A percentile compares a stretch with the other conserved stretches of the same genome.
Evolutionary conservation across 1,284 basidiomycete genomes (phyloP).

Genomic region (Leccinum glutinopallens): DNA sequence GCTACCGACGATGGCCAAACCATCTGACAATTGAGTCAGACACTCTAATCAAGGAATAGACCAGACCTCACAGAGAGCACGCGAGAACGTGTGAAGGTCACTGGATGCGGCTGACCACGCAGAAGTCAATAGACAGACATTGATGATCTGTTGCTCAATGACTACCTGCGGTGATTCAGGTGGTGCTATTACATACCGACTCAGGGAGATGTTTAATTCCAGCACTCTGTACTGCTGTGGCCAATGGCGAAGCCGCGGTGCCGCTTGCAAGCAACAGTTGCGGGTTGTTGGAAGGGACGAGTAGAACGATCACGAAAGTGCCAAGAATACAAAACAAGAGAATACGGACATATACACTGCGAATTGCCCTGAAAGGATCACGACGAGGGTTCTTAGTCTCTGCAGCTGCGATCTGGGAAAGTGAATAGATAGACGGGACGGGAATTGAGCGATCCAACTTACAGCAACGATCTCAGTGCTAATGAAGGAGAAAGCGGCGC

Average conservation of each 20-base stretch:
- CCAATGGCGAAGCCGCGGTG: conserved; percentile 51
- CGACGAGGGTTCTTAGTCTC: conserved; percentile 56
- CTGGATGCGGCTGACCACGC: conserved; percentile 88
- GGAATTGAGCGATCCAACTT: conserved; percentile 35
- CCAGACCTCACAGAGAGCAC: conserved; percentile 68
- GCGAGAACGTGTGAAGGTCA: conserved; percentile 80
- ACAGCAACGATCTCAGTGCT: conserved; percentile 80
- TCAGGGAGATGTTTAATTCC: conserved; percentile 63
- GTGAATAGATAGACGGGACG: conserved; percentile 7
- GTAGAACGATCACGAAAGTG: conserved; percentile 58
- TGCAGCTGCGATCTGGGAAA: conserved; percentile 59
- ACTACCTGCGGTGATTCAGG: conserved; percentile 30
- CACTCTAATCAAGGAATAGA: neutral
- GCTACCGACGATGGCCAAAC: conserved; percentile 74
- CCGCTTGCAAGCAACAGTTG: conserved; percentile 44
- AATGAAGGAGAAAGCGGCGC: conserved; percentile 73
- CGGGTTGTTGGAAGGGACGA: conserved; percentile 59
- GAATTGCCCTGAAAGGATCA: conserved; percentile 61
- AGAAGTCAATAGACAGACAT: conserved; percentile 82
- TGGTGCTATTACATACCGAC: conserved; percentile 33
- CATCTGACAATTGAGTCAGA: conserved; percentile 49
- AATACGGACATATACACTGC: conserved; percentile 71
- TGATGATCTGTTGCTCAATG: conserved; percentile 61
- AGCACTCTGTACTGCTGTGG: conserved; percentile 63
- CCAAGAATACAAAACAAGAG: conserved; percentile 61